These are phyloP conservation scores for Clonostachys sp. DNA, from an alignment of 2,329 filamentous ascomycete genomes.

Conservation along the genomic window DNA sequence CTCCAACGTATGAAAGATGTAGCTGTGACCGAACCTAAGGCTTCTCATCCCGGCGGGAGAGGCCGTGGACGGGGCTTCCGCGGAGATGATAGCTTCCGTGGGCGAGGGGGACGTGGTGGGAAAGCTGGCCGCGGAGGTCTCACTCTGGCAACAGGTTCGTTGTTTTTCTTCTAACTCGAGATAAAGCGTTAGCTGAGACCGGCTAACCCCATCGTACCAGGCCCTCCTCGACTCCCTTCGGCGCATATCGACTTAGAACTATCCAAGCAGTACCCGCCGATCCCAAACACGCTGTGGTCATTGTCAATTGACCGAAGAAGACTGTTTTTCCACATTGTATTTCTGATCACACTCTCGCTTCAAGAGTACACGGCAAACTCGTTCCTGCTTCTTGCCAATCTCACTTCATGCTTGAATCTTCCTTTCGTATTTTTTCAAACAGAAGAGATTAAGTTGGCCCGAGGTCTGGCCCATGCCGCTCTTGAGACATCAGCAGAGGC, in stretches of 20 bases:
- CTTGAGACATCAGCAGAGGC: conserved; percentile 32
- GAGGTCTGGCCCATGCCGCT: conserved; percentile 71
- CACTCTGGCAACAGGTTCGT: conserved; percentile 29
- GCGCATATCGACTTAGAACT: conserved; percentile 41
- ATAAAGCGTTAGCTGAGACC: conserved; percentile 1
- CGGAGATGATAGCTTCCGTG: conserved; percentile 10
- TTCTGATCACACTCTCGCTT: conserved; percentile 70
- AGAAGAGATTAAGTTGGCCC: conserved; percentile 72
- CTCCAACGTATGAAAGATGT: conserved; percentile 68
- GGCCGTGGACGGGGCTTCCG: conserved; percentile 28
- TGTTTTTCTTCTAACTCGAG: neutral
- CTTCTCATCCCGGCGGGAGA: conserved; percentile 13
- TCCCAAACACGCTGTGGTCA: conserved; percentile 54
- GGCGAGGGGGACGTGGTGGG: conserved; percentile 22
- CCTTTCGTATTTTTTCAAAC: conserved; percentile 59
- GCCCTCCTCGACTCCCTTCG: conserved; percentile 31
- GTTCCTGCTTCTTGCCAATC: conserved; percentile 63
- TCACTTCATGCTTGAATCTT: conserved; percentile 69
- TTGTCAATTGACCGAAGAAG: conserved; percentile 57
- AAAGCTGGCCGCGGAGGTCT: conserved; percentile 17
- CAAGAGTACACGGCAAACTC: conserved; percentile 75
- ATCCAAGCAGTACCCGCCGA: conserved; percentile 49
- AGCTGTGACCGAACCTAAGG: conserved; percentile 38
- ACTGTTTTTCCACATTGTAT: conserved; percentile 65
- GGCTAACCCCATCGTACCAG: conserved; percentile 15